These are phyloP conservation scores for Aureobasidium sp. DNA, from an alignment of 2,329 filamentous ascomycete genomes.

Conservation along the genomic window DNA sequence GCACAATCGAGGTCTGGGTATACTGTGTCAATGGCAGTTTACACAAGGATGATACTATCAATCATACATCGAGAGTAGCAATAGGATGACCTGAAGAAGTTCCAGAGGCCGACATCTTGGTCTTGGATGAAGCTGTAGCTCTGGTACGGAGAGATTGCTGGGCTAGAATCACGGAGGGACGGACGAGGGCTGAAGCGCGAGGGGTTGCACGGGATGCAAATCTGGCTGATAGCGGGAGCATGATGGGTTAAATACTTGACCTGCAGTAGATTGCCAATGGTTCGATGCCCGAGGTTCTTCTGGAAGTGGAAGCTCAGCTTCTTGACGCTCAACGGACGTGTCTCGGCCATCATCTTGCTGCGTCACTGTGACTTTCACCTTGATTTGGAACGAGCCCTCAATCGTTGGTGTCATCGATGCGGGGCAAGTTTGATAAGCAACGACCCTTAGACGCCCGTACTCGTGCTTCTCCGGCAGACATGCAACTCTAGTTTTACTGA, in stretches of 20 bases:
- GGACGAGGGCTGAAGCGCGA: neutral
- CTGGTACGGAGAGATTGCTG: constrained; percentile 3
- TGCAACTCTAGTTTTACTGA: neutral
- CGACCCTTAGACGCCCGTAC: neutral
- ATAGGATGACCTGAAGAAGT: constrained; percentile 24
- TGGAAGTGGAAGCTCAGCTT: neutral
- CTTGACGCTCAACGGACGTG: neutral
- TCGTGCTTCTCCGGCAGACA: neutral
- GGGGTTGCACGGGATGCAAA: constrained; percentile 3
- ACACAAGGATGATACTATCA: neutral
- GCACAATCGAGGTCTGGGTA: constrained; percentile 52
- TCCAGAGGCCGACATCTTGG: constrained; percentile 23
- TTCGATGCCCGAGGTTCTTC: neutral
- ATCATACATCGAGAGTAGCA: constrained; percentile 20
- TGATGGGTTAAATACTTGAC: neutral
- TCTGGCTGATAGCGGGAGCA: constrained; percentile 8
- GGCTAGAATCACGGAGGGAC: neutral
- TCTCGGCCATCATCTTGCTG: neutral
- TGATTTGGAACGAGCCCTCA: neutral
- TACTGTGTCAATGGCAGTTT: constrained; percentile 10
- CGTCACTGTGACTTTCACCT: constrained; percentile 4
- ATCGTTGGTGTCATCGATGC: neutral
- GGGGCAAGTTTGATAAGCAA: constrained; percentile 1
- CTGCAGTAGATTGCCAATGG: neutral
- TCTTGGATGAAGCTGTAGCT: constrained; percentile 1